Conservation (phyloP, 202 grass and related monocot species). For the Brachypodium distachyon region DNA sequence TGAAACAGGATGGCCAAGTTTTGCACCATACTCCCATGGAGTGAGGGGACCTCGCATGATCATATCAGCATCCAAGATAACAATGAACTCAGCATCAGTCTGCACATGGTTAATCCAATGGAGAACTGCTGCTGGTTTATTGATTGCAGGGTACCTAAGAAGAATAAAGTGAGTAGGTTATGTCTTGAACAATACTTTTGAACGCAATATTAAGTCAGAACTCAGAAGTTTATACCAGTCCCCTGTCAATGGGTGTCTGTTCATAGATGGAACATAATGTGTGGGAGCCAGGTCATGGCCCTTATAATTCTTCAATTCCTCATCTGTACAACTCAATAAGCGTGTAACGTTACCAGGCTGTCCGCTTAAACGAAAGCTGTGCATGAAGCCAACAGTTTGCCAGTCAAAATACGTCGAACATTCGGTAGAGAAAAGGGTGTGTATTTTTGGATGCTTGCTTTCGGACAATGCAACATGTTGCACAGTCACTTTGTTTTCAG, state of each 20-base stretch:
- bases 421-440: conserved; percentile 98
- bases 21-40: conserved; percentile 94
- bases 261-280: conserved; percentile 98
- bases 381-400: conserved; percentile 93
- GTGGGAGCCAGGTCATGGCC: conserved; percentile 85
- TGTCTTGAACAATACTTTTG: not conserved
- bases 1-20: conserved; percentile 84
- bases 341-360: conserved; percentile 92
- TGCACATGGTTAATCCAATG: conserved; percentile 93
- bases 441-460: conserved; percentile 61
- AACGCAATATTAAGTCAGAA: conserved; percentile 6
- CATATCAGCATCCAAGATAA: conserved; percentile 99
- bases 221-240: conserved; percentile 59
- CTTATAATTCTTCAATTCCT: conserved; percentile 77
- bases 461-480: conserved; percentile 31
- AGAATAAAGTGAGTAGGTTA: not conserved
- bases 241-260: conserved; percentile 75
- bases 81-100: conserved; percentile 86
- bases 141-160: conserved; percentile 96
- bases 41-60: conserved; percentile 94
- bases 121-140: conserved; percentile 95
- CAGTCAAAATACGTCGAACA: conserved; percentile 98
- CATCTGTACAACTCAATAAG: conserved; percentile 81
- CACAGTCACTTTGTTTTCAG: conserved; percentile 17
- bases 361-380: conserved; percentile 74